Evolutionary conservation across 108 stramenopile species (phyloP).

Genomic region (Poteriospumella lacustris): DNA sequence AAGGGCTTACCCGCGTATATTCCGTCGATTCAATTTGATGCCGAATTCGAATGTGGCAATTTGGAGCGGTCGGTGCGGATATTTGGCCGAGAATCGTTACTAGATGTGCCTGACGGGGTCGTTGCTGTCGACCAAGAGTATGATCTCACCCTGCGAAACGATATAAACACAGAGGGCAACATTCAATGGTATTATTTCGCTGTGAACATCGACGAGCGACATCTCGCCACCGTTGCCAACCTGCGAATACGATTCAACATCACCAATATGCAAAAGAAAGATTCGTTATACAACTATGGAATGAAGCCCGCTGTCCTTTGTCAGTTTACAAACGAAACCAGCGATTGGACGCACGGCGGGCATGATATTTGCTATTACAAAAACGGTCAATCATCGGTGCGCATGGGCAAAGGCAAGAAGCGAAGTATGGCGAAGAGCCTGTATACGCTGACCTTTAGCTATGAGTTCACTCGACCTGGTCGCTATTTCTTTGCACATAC

Average conservation of each 20-base stretch:
- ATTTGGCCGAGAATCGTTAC: slow-evolving; percentile 1
- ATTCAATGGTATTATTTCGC: slow-evolving; percentile 51
- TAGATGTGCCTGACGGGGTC: background rate
- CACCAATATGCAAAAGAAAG: slow-evolving; percentile 46
- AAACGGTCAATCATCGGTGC: background rate
- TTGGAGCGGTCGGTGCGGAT: slow-evolving; percentile 9
- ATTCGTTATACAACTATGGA: slow-evolving; percentile 54
- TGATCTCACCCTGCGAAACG: slow-evolving; percentile 11
- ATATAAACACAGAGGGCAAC: slow-evolving; percentile 34
- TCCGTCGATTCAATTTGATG: background rate
- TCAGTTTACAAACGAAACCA: background rate
- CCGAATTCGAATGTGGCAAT: slow-evolving; percentile 15
- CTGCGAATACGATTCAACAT: slow-evolving; percentile 49
- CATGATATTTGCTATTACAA: slow-evolving; percentile 41
- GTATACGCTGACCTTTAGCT: slow-evolving; percentile 13
- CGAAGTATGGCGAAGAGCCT: background rate
- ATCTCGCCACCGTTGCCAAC: too few species aligned
- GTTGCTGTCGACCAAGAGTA: slow-evolving; percentile 17
- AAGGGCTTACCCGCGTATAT: background rate
- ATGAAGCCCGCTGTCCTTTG: slow-evolving; percentile 45
- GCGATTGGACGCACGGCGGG: slow-evolving; percentile 41
- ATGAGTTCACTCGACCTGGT: background rate
- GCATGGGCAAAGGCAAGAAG: background rate
- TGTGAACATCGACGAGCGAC: slow-evolving; percentile 32
- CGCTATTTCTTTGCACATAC: background rate